Evolutionary conservation across 1,284 basidiomycete species (phyloP).

Genomic region (Fomitopsis pinicola): DNA sequence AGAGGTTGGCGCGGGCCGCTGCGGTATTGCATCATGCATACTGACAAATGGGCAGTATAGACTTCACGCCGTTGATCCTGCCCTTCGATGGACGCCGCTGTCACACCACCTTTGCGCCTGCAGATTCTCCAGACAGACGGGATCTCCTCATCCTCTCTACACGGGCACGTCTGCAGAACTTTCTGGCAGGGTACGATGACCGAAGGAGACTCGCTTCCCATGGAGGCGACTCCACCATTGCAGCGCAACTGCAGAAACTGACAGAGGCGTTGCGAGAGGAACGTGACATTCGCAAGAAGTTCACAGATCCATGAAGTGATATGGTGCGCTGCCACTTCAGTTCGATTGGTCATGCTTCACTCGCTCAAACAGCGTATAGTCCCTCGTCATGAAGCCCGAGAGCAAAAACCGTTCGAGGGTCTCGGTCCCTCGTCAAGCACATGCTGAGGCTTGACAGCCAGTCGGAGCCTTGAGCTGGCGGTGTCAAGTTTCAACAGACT

Average conservation of each 20-base stretch:
- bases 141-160: conserved; percentile 23
- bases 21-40: background rate
- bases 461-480: too few relatives aligned
- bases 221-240: conserved; percentile 30
- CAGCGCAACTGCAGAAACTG: conserved; percentile 31
- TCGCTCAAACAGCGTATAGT: background rate
- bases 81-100: conserved; percentile 22
- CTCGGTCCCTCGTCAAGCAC: too few relatives aligned
- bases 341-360: background rate
- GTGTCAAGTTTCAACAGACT: too few relatives aligned
- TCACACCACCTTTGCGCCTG: conserved; percentile 29
- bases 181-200: conserved; percentile 27
- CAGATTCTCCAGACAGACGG: conserved; percentile 15
- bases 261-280: conserved; percentile 28
- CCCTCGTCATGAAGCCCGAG: background rate
- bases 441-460: too few relatives aligned
- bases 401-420: background rate
- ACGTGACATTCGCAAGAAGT: conserved; percentile 15
- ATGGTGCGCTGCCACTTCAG: background rate
- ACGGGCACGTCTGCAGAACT: conserved; percentile 23
- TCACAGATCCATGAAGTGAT: background rate
- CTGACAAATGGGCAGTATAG: background rate
- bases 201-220: conserved; percentile 25
- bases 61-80: background rate
- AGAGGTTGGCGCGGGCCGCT: background rate